Evolutionary conservation across 192 early-diverging fungal species (phyloP).

Genomic region (Coemansia sp.): DNA sequence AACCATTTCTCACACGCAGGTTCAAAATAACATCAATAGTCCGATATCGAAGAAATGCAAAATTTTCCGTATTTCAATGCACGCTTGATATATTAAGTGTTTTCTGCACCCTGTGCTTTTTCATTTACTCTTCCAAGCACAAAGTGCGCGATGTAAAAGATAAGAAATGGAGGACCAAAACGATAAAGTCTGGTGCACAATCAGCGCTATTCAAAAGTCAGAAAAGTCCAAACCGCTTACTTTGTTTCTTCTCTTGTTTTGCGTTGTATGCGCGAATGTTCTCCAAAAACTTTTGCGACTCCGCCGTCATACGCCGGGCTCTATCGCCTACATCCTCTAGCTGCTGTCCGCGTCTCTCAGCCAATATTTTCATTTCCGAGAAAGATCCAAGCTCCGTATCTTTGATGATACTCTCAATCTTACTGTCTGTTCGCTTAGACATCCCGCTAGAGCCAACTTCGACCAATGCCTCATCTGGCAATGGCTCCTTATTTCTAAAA

Average conservation of each 20-base stretch:
- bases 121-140: no score
- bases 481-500: slow-evolving; percentile 4
- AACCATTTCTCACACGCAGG: no score
- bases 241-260: slow-evolving; percentile 31
- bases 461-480: neutral
- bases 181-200: no score
- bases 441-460: neutral
- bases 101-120: no score
- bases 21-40: no score
- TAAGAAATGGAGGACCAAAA: no score
- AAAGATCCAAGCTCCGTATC: slow-evolving; percentile 14
- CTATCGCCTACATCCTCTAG: slow-evolving; percentile 26
- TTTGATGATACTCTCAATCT: slow-evolving; percentile 10
- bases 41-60: no score
- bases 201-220: neutral
- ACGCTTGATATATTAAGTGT: no score
- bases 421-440: slow-evolving; percentile 10
- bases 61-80: no score
- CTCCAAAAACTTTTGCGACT: slow-evolving; percentile 35
- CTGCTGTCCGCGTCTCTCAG: slow-evolving; percentile 44
- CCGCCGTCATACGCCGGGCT: slow-evolving; percentile 17
- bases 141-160: no score
- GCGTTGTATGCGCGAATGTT: slow-evolving; percentile 48
- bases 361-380: slow-evolving; percentile 18
- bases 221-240: slow-evolving; percentile 37